These are phyloP conservation scores for Picea glauca DNA, from an alignment of 75 land plant genomes.

Conservation along the genomic window DNA sequence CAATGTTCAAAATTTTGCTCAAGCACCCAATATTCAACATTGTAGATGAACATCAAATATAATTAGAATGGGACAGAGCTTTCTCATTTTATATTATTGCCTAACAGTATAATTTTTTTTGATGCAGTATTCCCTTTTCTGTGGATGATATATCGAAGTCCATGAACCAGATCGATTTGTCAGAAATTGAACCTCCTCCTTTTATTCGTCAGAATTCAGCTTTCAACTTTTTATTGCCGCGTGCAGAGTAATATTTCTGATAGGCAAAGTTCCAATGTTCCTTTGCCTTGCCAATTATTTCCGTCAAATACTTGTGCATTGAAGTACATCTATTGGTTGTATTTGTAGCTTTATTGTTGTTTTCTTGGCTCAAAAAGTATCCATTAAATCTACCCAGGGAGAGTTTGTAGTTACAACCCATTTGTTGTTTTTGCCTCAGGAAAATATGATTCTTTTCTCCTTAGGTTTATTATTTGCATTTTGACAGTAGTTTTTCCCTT, in stretches of 20 bases:
- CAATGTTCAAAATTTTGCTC: not conserved
- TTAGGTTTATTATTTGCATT: constrained; percentile 3
- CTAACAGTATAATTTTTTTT: not conserved
- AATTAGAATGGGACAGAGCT: not conserved
- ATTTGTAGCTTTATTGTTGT: not conserved
- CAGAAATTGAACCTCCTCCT: constrained; percentile 49
- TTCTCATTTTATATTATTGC: not conserved
- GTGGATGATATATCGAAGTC: constrained; percentile 52
- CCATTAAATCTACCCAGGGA: constrained; percentile 2
- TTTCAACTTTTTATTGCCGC: constrained; percentile 41
- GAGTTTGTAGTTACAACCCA: not conserved
- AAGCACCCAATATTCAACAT: not conserved
- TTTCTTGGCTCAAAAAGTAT: not conserved
- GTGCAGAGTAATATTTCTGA: constrained; percentile 20
- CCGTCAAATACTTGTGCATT: constrained; percentile 6
- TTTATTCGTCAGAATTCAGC: constrained; percentile 41
- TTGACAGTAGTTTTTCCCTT: not conserved
- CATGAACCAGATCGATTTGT: constrained; percentile 40
- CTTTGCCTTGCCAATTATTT: not conserved
- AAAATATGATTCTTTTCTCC: constrained; percentile 6
- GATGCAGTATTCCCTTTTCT: constrained; percentile 51
- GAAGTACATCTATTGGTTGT: constrained; percentile 3
- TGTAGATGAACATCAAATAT: not conserved
- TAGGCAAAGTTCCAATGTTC: not conserved
- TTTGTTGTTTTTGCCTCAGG: constrained; percentile 1